Base-by-base conservation (phyloP, 2,329 filamentous ascomycete genomes). In the Diaporthe humulicola region DNA sequence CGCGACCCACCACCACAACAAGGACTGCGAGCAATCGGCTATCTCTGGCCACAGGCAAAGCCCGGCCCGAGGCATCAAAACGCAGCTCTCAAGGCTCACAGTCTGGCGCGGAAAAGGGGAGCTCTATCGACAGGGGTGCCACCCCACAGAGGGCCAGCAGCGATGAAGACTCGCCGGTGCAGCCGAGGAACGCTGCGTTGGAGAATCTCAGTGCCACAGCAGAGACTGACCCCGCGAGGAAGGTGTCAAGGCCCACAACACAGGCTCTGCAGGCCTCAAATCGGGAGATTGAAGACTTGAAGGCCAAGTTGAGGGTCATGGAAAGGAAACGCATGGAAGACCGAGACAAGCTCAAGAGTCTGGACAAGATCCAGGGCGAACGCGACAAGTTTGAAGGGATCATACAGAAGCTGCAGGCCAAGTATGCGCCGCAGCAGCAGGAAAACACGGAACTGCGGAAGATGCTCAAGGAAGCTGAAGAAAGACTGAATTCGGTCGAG, bases 321-420 rank as follows among this genome's bases (percentile, higher is more conserved):
- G 96, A 99, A 82, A 94, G 96, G 79, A 98, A 98, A 83, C 88
- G 95, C 73, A 81, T 90, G 17, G 96, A 98, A 77, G 95, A 98
- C 80, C 90, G 95, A 28, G 96, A 98, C 79, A 94, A 95, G 81
- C 83, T 98, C 70, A 95, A 96, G 81, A 90, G 89, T 17, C 83
- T 98, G 64, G 94, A 98, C 73, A 92, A 93, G 77, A 85, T 96
- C 22, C 92, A 96, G 80, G 88, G 90, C 25, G 94, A 97, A 79
- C 89, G 92, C 38, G 94, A 96, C 80, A 93, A 93, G 77, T 95
- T 94, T 77, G 94, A 98, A 82, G 88, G 85, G 7, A 95, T 98
- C 77, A 96, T 98, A 66, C 94, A 98, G 80, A 98, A 97, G 80
- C 86, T 99, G 61, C 95, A 98, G 81, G 88, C 91, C 52, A 98